Base-by-base conservation (phyloP, 202 grass and related monocot species). In the Dendrocalamus latiflorus region DNA sequence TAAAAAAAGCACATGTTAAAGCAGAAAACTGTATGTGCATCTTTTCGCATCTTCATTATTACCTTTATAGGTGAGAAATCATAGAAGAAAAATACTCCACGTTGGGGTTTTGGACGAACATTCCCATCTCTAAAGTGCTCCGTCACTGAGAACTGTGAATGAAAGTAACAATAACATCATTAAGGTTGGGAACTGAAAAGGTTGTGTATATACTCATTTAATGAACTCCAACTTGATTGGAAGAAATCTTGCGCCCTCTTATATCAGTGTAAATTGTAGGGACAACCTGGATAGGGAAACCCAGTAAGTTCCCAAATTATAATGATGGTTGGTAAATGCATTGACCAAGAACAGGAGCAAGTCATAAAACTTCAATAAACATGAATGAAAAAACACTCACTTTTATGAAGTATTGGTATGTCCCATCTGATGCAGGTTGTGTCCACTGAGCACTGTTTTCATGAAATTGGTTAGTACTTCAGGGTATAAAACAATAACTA, bases 51-150 rank as follows among this genome's bases (percentile, higher is more conserved):
- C 65, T 44, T 48, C 12, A 17, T 50, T 67, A 7, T 81, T 91
- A 98, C 96, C 93, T 98, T 98, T 83, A 98, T 98, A 42, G 96
- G 96, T 41, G 96, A 98, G 85, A 98, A 95, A 84, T 98, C 96
- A 84, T 98, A 98, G 80, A 93, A 90, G 74, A 95, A 93, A 89
- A 95, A 88, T 43, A 98, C 91, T 20, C 89, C 91, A 76, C 87
- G 77, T 65, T 92, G 91, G 34, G 93, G 83, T 77, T 90, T 98
- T 1, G 83, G 87, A 58, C 70, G 87, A 60, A 85, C 67, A 86
- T 87, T 90, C 81, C 91, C 89, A 88, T 95, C 89, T 73, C n/a
- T n/a, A n/a, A n/a, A n/a, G n/a, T n/a, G n/a, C n/a, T n/a, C n/a
- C n/a, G n/a, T n/a, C n/a, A n/a, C n/a, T n/a, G n/a, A n/a, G n/a